Base-by-base conservation (phyloP, 306 rosid species). In the Albizia julibrissin region DNA sequence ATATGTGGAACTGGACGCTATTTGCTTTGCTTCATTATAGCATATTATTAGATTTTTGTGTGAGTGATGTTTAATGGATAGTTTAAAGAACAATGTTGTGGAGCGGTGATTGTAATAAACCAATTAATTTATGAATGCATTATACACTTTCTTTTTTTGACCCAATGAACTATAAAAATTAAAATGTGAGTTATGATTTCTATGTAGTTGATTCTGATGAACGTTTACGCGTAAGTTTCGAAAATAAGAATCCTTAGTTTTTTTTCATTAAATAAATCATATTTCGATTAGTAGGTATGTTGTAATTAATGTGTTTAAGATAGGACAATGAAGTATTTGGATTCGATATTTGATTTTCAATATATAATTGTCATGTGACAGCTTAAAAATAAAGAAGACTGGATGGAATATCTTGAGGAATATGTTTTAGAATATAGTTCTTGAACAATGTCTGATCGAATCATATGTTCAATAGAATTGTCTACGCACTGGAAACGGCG, bases 31-130 rank as follows among this genome's bases (percentile, higher is more conserved):
- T 37, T 62, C 3, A 40, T 79, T 76, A 61, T 39, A 34, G 52
- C 50, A 29, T n/a, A 67, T 71, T 65, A 56, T 77, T 67, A 77
- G 75, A 83, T 43, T 26, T 73, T 82, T 61, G 82, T 67, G 62
- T 15, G 66, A 10, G 65, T 44, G 39, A 62, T 46, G 68, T 74
- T 66, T 27, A 27, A 69, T 52, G 64, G 75, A 77, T 56, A 68
- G 79, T 67, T 72, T 74, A 49, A 58, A 58, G 80, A 80, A 83
- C 78, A 81, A 74, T 43, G 42, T 77, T 80, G 75, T 42, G 47
- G 78, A 80, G 77, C 77, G 72, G 39, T 58, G 78, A 80, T 27
- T 83, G 78, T 80, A 72, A 37, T 27, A 40, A 83, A 42, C 22
- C 61, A 76, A 62, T 78, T 43, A 44, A 65, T 54, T 24, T 54